These are phyloP conservation scores for Candida stauntonica DNA, from an alignment of 805 yeast species.

Conservation along the genomic window DNA sequence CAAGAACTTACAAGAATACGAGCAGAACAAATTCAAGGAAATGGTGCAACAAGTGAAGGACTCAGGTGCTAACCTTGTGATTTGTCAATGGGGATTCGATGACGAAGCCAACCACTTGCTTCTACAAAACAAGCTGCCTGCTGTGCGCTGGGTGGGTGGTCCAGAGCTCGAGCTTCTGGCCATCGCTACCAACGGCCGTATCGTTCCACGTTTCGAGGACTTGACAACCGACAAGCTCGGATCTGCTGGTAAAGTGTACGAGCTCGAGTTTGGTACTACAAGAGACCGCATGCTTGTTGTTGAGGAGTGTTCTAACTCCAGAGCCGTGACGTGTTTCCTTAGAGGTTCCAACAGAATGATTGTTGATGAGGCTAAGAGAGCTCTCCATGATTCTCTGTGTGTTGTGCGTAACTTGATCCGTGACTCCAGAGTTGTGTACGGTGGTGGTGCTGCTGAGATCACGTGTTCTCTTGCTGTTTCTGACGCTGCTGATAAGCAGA, in stretches of 20 bases:
- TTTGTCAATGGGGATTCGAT: constrained; percentile 99
- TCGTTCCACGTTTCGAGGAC: constrained; percentile 96
- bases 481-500: constrained; percentile 87
- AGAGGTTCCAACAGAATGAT: constrained; percentile 98
- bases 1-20: constrained; percentile 84
- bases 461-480: constrained; percentile 88
- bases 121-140: constrained; percentile 83
- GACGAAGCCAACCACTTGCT: constrained; percentile 96
- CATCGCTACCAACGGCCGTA: constrained; percentile 95
- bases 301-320: constrained; percentile 81
- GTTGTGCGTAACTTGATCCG: constrained; percentile 93
- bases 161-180: constrained; percentile 94
- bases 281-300: constrained; percentile 93
- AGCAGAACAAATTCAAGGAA: constrained; percentile 81
- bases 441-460: constrained; percentile 98
- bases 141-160: constrained; percentile 99
- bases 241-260: constrained; percentile 76
- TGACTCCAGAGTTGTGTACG: constrained; percentile 94
- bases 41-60: constrained; percentile 86
- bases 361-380: constrained; percentile 94
- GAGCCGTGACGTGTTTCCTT: constrained; percentile 87
- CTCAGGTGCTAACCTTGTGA: constrained; percentile 92
- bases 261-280: constrained; percentile 93
- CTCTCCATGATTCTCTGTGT: constrained; percentile 93
- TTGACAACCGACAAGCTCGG: constrained; percentile 80